A percentile compares a stretch with the other conserved stretches of the same genome.
Evolutionary conservation across 805 yeast species (phyloP).

Genomic region (Cyberlindnera bimundalis): DNA sequence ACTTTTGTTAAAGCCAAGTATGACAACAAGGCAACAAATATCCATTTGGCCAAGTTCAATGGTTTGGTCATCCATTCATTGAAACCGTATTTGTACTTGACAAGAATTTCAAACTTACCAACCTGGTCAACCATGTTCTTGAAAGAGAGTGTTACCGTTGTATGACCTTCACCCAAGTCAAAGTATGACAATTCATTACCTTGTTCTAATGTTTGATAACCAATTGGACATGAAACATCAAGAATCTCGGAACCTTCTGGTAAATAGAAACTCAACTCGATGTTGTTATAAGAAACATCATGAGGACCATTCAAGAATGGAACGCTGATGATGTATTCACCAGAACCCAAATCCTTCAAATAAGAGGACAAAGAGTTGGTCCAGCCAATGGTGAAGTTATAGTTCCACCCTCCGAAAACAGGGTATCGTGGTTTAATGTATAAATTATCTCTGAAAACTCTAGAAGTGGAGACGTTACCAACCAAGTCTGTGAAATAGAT

Average conservation of each 20-base stretch:
- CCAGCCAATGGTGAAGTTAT: constrained; percentile 97
- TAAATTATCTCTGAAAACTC: constrained; percentile 36
- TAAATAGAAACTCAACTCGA: constrained; percentile 58
- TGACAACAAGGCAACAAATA: constrained; percentile 57
- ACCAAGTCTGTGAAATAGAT: constrained; percentile 84
- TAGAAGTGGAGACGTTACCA: constrained; percentile 86
- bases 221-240: constrained; percentile 55
- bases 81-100: constrained; percentile 60
- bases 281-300: constrained; percentile 65
- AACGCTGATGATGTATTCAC: constrained; percentile 53
- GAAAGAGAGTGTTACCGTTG: constrained; percentile 60
- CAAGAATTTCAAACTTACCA: constrained; percentile 48
- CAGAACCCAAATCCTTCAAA: constrained; percentile 39
- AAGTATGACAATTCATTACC: constrained; percentile 52
- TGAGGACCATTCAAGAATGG: constrained; percentile 72
- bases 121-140: constrained; percentile 68
- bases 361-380: constrained; percentile 53
- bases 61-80: constrained; percentile 62
- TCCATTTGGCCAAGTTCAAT: constrained; percentile 54
- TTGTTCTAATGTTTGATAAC: constrained; percentile 29
- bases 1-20: constrained; percentile 47
- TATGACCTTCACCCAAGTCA: constrained; percentile 76
- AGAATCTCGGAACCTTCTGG: constrained; percentile 80
- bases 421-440: constrained; percentile 86
- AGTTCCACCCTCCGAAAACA: constrained; percentile 94